Percentiles rank a stretch among this genome's conserved stretches.
These are phyloP conservation scores for Backusella liffmaniae DNA, from an alignment of 192 early-diverging fungal genomes.

Conservation along the genomic window DNA sequence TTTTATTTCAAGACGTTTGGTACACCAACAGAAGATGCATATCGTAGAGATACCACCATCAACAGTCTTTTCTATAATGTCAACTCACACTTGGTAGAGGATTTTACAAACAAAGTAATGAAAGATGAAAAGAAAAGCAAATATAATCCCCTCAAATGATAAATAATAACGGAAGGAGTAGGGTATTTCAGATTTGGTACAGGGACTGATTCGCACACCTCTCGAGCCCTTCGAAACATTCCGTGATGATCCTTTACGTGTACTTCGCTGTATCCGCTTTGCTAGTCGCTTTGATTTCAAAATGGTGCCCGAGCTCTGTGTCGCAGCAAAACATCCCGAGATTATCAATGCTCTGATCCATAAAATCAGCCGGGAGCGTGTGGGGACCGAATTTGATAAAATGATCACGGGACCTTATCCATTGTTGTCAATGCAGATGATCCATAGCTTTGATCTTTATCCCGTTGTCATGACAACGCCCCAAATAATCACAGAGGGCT, in stretches of 20 bases:
- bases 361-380: conserved; percentile 91
- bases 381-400: conserved; percentile 92
- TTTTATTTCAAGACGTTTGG: conserved; percentile 64
- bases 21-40: conserved; percentile 88
- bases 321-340: conserved; percentile 51
- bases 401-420: conserved; percentile 72
- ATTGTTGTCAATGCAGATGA: conserved; percentile 35
- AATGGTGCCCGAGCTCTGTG: conserved; percentile 66
- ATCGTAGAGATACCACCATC: conserved; percentile 95
- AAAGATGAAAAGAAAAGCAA: neutral
- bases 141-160: neutral
- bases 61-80: conserved; percentile 98
- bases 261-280: conserved; percentile 93
- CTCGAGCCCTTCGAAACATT: conserved; percentile 87
- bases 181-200: conserved; percentile 73
- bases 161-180: conserved; percentile 9
- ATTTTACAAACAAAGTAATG: conserved; percentile 66
- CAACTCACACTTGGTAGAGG: conserved; percentile 78
- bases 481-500: conserved; percentile 26
- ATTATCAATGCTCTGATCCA: conserved; percentile 64
- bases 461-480: conserved; percentile 48
- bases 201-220: conserved; percentile 86
- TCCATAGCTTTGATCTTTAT: conserved; percentile 43
- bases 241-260: conserved; percentile 90
- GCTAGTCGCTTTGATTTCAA: conserved; percentile 85